Base-by-base conservation (phyloP, 2,329 filamentous ascomycete species). In the Colletotrichum lindemuthianum region DNA sequence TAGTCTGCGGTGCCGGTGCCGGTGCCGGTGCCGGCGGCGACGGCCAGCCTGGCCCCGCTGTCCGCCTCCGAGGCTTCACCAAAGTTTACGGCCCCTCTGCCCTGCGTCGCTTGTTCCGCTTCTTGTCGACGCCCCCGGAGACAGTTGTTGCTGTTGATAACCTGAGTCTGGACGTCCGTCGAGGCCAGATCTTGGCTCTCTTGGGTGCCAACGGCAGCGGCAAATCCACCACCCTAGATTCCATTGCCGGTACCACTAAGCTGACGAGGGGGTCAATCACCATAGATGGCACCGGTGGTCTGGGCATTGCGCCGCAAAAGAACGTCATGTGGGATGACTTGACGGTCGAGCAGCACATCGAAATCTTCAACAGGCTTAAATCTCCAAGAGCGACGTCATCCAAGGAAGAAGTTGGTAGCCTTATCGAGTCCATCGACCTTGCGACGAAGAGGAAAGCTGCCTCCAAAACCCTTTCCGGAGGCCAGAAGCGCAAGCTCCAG, bases 261-360 rank as follows among this genome's bases (percentile, higher is more conserved):
- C 83, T 95, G 24, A 93, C 92, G 0, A 88, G 85, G 63, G 94
- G 94, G 3, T 83, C 84, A 3, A 96, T 97, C 69, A 87, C 86
- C 32, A 89, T 97, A 49, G 89, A 94, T 68, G 90, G 89, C 1
- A 89, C 88, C 9, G 92, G 92, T 9, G 92, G 92, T 0, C 84
- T 97, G 16, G 94, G 94, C 12, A 89, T 97, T 45, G 95, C 93
- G 60, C 94, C 94, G 0, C 94, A 97, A 74, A 94, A 95, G 81
- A 97, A 97, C 70, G 94, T 97, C 6, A 84, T 97, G 37, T 97
- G 94, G 93, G 91, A 95, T 70, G 90, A 93, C 63, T 79, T 97
- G 59, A 96, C 92, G 0, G 93, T 97, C 0, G 87, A 89, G 71
- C 93, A 97, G 75, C 94, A 97, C 71, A 88, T 97, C 13, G 79